Evolutionary conservation across 2,329 filamentous ascomycete genomes (phyloP).

Genomic region (Graphilbum sp.): DNA sequence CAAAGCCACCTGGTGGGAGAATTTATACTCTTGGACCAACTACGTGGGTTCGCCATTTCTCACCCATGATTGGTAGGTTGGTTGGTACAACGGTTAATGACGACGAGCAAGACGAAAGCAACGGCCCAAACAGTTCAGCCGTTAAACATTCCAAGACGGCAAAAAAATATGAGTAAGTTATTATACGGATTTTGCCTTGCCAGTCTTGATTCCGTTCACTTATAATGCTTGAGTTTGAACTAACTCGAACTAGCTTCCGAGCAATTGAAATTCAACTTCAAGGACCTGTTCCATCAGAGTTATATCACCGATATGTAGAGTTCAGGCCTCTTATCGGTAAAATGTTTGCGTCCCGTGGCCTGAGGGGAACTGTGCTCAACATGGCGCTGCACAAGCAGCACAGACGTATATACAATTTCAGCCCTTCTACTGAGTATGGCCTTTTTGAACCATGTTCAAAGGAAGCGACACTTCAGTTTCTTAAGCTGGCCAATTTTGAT

Average conservation of each 20-base stretch:
- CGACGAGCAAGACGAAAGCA: conserved; percentile 35
- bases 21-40: conserved; percentile 68
- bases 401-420: conserved; percentile 74
- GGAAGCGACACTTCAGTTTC: conserved; percentile 61
- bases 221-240: too few relatives aligned
- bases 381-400: conserved; percentile 85
- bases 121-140: conserved; percentile 3
- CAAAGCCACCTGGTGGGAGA: conserved; percentile 49
- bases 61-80: conserved; percentile 72
- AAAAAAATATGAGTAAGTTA: conserved; percentile 63
- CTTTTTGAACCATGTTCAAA: conserved; percentile 47
- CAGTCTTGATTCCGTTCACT: neutral
- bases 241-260: conserved; percentile 65
- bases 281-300: conserved; percentile 60
- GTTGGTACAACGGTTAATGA: conserved; percentile 53
- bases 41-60: conserved; percentile 69
- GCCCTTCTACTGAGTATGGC: conserved; percentile 58
- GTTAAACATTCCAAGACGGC: conserved; percentile 17
- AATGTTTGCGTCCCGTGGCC: conserved; percentile 67
- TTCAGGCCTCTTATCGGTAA: conserved; percentile 79
- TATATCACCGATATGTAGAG: conserved; percentile 89
- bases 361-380: conserved; percentile 67
- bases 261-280: conserved; percentile 78
- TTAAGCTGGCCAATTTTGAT: conserved; percentile 73
- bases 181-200: neutral